Evolutionary conservation across 306 rosid species (phyloP).

Genomic region (Quercus mongolica): DNA sequence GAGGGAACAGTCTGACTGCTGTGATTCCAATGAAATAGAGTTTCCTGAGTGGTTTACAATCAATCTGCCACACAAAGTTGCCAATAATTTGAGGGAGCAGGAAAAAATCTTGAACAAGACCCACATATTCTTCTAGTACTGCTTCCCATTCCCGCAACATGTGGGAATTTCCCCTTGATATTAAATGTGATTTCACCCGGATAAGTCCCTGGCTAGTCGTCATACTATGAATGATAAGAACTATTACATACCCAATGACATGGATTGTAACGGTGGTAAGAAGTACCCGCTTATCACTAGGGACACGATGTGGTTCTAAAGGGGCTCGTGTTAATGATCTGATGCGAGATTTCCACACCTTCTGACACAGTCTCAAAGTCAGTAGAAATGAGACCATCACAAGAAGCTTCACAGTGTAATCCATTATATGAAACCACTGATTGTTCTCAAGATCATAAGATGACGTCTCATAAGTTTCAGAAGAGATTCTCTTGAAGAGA

Average conservation of each 20-base stretch:
- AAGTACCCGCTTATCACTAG: slow-evolving; percentile 69
- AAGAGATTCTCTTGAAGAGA: slow-evolving; percentile 57
- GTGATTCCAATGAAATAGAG: slow-evolving; percentile 79
- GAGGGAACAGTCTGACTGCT: slow-evolving; percentile 80
- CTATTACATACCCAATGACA: slow-evolving; percentile 50
- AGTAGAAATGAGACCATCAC: slow-evolving; percentile 62
- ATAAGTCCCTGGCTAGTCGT: slow-evolving; percentile 38
- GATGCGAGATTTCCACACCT: slow-evolving; percentile 86
- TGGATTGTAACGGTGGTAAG: slow-evolving; percentile 49
- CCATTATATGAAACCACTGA: slow-evolving; percentile 58
- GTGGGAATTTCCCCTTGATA: slow-evolving; percentile 29
- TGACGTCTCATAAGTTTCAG: slow-evolving; percentile 41
- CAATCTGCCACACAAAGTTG: slow-evolving; percentile 80
- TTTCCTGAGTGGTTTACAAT: slow-evolving; percentile 69
- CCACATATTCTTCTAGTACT: slow-evolving; percentile 73
- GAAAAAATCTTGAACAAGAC: slow-evolving; percentile 89
- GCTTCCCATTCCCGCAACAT: slow-evolving; percentile 47
- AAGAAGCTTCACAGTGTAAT: slow-evolving; percentile 74
- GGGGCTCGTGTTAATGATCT: slow-evolving; percentile 58
- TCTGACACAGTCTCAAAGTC: slow-evolving; percentile 80
- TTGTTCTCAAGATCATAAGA: slow-evolving; percentile 51
- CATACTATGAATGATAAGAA: slow-evolving; percentile 49
- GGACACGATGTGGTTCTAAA: slow-evolving; percentile 52
- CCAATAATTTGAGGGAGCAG: slow-evolving; percentile 82
- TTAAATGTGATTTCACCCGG: slow-evolving; percentile 21